A percentile compares a stretch with the other conserved stretches of the same genome.
Conservation (phyloP, 768 basidiomycete species). For the Calocybe cyanea region DNA sequence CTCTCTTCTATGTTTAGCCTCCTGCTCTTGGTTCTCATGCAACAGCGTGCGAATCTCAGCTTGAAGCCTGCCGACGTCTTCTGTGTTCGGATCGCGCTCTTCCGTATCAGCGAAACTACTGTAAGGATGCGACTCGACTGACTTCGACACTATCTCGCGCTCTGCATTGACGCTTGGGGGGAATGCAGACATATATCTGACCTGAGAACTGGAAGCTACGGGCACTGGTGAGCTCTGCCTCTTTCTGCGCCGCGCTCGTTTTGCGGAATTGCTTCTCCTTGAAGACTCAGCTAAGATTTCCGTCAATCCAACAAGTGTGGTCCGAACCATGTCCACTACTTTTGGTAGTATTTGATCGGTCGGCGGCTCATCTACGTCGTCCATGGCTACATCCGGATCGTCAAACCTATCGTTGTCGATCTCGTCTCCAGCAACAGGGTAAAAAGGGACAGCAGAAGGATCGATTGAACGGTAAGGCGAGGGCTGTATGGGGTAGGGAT, state of each 20-base stretch:
- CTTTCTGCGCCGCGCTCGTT: background rate
- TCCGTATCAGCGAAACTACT: background rate
- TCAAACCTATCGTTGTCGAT: slow-evolving; percentile 2
- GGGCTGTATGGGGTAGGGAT: background rate
- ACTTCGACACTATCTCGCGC: background rate
- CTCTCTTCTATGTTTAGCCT: slow-evolving; percentile 4
- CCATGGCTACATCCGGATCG: background rate
- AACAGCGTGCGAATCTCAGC: background rate
- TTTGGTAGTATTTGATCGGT: slow-evolving; percentile 5
- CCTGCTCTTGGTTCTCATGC: background rate
- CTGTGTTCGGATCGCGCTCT: background rate
- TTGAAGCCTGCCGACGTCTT: background rate
- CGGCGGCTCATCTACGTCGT: background rate
- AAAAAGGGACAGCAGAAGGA: slow-evolving; percentile 3
- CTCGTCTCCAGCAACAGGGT: background rate
- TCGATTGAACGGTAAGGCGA: background rate
- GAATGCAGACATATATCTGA: background rate
- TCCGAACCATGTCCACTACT: slow-evolving; percentile 10
- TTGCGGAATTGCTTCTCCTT: background rate
- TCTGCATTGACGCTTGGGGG: background rate
- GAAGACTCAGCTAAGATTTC: slow-evolving; percentile 1
- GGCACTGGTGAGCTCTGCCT: background rate
- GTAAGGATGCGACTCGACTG: background rate
- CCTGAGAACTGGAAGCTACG: background rate
- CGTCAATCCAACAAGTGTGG: slow-evolving; percentile 8